Base-by-base conservation (phyloP, 176 grass and related monocot genomes). In the Areca catechu region DNA sequence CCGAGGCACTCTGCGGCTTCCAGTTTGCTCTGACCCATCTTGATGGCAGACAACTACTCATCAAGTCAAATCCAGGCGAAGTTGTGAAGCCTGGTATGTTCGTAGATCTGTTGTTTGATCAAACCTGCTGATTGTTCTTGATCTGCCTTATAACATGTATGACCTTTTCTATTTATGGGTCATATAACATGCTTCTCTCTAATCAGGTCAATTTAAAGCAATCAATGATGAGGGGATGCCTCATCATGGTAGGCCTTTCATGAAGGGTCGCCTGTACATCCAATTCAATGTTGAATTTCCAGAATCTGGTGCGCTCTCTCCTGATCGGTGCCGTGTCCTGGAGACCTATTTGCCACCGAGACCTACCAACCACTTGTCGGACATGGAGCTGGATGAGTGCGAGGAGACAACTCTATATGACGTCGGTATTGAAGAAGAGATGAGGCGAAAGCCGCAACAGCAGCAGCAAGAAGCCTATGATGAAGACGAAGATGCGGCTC, bases 171-270 rank as follows among this genome's bases (percentile, higher is more conserved):
- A 12, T 43, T 25, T 4, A 3, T 5, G 27, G 27, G 34, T 43
- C 1, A 12, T 43, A 43, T 43, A 43, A 43, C 49, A 47, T 56
- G 16, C 20, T 34, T 48, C 24, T 43, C 12, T 66, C 58, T 29
- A 57, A 62, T 71, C 70, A 98, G 81, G 81, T 48, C 88, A 93
- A 80, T 73, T 80, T 62, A 89, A 93, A 74, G 94, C 81, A 37
- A 89, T 93, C 29, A 82, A 99, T 55, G 94, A 99, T 1, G 88
- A 99, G 71, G 94, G 94, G 4, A 93, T 99, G 94, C 94, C 94
- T 21, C 78, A 93, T 56, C 88, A 85, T 57, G 81, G 84, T 4
- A 81, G 84, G 5, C 88, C 88, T 6, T 98, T 89, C 81, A 93
- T 93, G 84, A 98, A 98, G 61, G 94, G 88, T 0, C 72, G 78